Base-by-base conservation (phyloP, 768 basidiomycete genomes). In the Termitomyces sp. region DNA sequence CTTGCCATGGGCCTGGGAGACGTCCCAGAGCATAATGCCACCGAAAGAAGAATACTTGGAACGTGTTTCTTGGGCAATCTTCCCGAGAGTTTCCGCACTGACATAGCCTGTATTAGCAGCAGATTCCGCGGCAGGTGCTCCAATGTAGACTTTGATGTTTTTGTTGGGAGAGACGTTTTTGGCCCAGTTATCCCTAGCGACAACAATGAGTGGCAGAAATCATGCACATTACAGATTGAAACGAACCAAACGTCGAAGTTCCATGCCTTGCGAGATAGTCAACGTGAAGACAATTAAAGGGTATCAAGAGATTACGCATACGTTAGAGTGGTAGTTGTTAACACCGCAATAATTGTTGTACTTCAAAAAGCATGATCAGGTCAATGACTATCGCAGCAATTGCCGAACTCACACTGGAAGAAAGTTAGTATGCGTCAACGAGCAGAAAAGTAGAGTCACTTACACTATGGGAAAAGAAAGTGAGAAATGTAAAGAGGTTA, bases 121-220 rank as follows among this genome's bases (percentile, higher is more conserved):
- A 11, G 77, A 69, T 18, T 71, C 67, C 1, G 84, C 78, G 1
- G 82, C 86, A 3, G 86, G 85, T 27, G 82, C 84, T 37, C 85
- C 86, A 55, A 88, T 81, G 69, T 81, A 87, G 22, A 88, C 73
- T 68, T 85, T 86, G 47, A 86, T 79, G 61, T 83, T 78, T 57
- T 72, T 75, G 72, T 85, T 87, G 0, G 80, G 78, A 51, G 83
- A 84, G 1, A 73, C 72, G 7, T 73, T 80, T 58, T 80, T 79
- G 16, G 86, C 86, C 85, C 85, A 87, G 66, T 77, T 75, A 62
- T 87, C 85, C 86, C 85, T 85, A 47, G 9, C 58, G 31, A 56
- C 22, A 31, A 37, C 20, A 15, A 48, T 37, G 36, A 57, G n/a
- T 9, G 9, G 0, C 48, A 16, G 30, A 50, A 45, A n/a, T 39